Evolutionary conservation across 345 rosid genomes (phyloP), one percentile per base, ranked within the genome.

Genomic region (Citrus glauca): DNA sequence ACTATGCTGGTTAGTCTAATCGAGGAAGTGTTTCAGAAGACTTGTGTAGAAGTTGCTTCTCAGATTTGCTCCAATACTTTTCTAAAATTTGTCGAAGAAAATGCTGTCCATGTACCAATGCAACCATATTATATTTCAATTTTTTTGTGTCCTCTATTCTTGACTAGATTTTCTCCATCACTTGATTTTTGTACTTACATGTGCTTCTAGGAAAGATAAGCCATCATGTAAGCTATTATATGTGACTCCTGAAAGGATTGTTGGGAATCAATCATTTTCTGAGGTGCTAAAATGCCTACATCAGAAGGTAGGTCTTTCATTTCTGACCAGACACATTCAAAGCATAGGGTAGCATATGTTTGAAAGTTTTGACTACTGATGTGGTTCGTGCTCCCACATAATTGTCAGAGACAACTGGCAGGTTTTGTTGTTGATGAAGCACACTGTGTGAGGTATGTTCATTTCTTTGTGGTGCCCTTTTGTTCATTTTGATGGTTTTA

Each of bases 381-480:
- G 19, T 45, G 60, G 71, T 61, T 45, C 27, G 9, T 75, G 55
- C 27, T 79, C 22, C 68, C 40, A 3, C 42, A 16, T 77, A 20
- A 64, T 80, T 73, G 56, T 81, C 89, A 90, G 98, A 88, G 89
- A 78, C 93, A 84, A 72, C 83, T 93, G 19, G 89, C 92, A 33
- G 95, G 98, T 80, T 92, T 95, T 88, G 90, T 89, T 75, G 92
- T 91, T 81, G 99, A 92, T 82, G 99, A 95, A 88, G 94, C 96
- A 71, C 97, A 95, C 69, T 94, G 97, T 83, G 98, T 93, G 76
- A 93, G 99, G 98, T 93, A 84, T 53, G 77, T 32, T 56, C 35
- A 68, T 62, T 65, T 16, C 57, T 55, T 56, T 76, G 27, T 55
- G 28, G 48, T 63, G 38, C 50, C 37, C 16, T 73, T 75, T 40